Base-by-base conservation (phyloP, 345 rosid species). In the Zanthoxylum bungeanum region DNA sequence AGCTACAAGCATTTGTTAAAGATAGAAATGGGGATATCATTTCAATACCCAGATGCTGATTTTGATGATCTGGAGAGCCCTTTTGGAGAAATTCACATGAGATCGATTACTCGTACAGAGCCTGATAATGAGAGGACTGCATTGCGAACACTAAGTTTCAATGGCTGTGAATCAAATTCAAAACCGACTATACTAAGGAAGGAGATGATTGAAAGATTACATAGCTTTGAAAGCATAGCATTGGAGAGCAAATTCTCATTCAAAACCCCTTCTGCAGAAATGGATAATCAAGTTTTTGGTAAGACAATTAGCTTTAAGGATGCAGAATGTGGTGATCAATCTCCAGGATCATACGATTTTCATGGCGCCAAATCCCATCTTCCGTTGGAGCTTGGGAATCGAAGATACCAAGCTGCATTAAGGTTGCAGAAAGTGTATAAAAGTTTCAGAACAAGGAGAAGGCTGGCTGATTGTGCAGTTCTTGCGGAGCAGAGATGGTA, bases 401-500 rank as follows among this genome's bases (percentile, higher is more conserved):
- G 21, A 30, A 75, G 74, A 75, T 52, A 81, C 75, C 81, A 85
- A 62, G 98, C 97, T 40, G 97, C 97, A 17, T 55, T 86, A 19
- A 88, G 75, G 88, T 78, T 94, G 82, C 97, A 94, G 84, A 94
- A 90, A 72, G 97, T 94, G 36, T 94, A 94, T 69, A 90, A 87
- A 75, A 94, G 97, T 74, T 94, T 94, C 73, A 82, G 98, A 67
- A 94, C 95, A 33, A 84, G 97, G 69, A 85, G 98, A 76, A 87
- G 82, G 84, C 82, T 94, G 42, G 97, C 98, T 51, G 97, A 94
- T 80, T 92, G 97, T 64, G 98, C 97, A 12, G 97, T 94, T 68
- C 78, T 89, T 12, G 98, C 81, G 57, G 98, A 94, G 82, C 97
- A 94, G 73, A 87, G 89, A 94, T 94, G 98, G 97, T 92, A 69